Evolutionary conservation across 1,284 basidiomycete species (phyloP).

Genomic region (Grifola frondosa): DNA sequence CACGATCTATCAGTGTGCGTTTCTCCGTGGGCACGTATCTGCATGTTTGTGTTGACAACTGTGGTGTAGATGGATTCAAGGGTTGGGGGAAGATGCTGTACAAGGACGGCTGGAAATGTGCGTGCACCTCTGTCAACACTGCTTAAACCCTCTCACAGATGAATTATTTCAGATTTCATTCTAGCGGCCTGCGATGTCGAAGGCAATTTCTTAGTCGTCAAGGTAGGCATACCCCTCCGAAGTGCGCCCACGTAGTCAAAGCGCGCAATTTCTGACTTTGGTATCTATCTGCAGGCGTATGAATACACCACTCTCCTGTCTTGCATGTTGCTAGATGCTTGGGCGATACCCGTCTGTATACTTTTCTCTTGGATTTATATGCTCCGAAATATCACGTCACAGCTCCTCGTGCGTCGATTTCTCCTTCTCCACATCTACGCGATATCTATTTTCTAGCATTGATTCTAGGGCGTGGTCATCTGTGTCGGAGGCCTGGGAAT

Average conservation of each 20-base stretch:
- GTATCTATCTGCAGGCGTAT: slow-evolving; percentile 53
- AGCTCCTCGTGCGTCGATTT: slow-evolving; percentile 55
- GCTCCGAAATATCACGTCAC: slow-evolving; percentile 76
- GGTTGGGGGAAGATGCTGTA: slow-evolving; percentile 75
- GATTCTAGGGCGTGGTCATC: slow-evolving; percentile 66
- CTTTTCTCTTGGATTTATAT: slow-evolving; percentile 82
- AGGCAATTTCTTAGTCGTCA: slow-evolving; percentile 82
- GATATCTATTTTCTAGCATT: no score
- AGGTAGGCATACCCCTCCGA: slow-evolving; percentile 38
- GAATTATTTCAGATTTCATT: slow-evolving; percentile 58
- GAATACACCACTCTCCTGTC: slow-evolving; percentile 84
- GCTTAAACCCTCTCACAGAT: neutral
- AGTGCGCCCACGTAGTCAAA: neutral
- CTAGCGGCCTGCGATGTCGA: slow-evolving; percentile 81
- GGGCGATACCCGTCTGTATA: slow-evolving; percentile 85
- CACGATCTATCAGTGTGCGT: slow-evolving; percentile 77
- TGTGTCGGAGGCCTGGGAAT: slow-evolving; percentile 76
- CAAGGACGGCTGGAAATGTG: slow-evolving; percentile 85
- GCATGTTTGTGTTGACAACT: slow-evolving; percentile 2
- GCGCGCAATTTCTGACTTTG: no score
- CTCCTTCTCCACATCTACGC: neutral
- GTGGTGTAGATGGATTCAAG: slow-evolving; percentile 64
- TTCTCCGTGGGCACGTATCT: neutral
- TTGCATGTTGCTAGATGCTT: slow-evolving; percentile 85
- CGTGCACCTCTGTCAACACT: slow-evolving; percentile 20